phyloP scores from a whole-genome alignment of 805 yeast species.

The Myxozyma lipomycoides region DNA sequence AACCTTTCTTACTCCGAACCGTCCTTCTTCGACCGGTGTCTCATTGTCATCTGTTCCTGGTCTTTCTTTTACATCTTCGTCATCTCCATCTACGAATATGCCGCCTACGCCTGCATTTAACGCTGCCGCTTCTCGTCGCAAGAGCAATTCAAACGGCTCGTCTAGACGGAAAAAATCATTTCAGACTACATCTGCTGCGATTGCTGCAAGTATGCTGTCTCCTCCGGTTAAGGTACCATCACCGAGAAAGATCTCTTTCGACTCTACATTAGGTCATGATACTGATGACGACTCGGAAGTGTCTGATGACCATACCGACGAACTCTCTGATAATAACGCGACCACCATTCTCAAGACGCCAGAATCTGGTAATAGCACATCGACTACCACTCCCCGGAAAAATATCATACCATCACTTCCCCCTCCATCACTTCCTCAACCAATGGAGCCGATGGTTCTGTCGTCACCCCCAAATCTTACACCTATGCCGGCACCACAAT shows the following conservation, averaged over 20 bases:
- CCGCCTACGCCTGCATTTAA: constrained; percentile 24
- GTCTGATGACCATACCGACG: neutral
- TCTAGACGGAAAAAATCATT: neutral
- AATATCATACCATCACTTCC: neutral
- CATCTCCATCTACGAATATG: constrained; percentile 13
- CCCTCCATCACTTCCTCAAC: neutral
- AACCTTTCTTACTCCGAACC: constrained; percentile 23
- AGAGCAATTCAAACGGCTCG: no score
- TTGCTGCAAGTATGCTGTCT: neutral
- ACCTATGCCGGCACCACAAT: neutral
- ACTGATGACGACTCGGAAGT: neutral
- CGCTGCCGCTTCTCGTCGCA: neutral
- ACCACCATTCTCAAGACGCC: neutral
- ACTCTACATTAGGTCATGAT: neutral
- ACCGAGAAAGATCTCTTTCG: no score
- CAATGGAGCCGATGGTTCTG: neutral
- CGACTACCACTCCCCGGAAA: neutral
- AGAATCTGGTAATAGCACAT: neutral
- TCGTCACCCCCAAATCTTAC: constrained; percentile 1
- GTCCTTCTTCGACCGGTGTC: constrained; percentile 15
- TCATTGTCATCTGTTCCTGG: constrained; percentile 10
- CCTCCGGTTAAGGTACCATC: no score
- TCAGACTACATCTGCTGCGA: neutral
- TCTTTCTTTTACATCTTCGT: constrained; percentile 23
- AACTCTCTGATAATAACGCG: neutral